Percentiles rank a stretch among this genome's conserved stretches.
Conservation (phyloP, 148 eudicot species). For the Gaultheria prostrata region DNA sequence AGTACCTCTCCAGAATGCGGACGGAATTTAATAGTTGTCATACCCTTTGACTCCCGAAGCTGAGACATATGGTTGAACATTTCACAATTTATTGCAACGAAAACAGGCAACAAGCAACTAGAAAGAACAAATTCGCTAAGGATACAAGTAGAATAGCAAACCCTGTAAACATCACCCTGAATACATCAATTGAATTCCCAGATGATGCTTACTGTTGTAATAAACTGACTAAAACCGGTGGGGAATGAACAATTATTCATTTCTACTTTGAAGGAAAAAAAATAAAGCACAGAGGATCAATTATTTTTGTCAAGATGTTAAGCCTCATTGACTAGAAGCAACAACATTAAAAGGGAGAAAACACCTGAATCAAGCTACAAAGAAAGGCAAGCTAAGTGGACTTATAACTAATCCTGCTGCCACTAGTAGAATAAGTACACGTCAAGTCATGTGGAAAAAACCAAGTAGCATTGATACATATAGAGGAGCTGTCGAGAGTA, state of each 20-base stretch:
- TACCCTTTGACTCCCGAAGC: conserved; percentile 98
- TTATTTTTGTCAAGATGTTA: not conserved
- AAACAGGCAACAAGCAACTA: not conserved
- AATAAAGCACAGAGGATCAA: not conserved
- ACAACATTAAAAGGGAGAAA: not conserved
- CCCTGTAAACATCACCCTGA: not conserved
- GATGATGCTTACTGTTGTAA: not conserved
- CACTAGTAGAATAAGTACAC: not conserved
- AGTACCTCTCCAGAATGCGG: conserved; percentile 98
- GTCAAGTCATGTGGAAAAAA: not conserved
- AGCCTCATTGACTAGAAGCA: not conserved
- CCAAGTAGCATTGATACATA: not conserved
- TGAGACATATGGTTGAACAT: conserved; percentile 38
- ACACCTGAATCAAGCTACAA: not conserved
- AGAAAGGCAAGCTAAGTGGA: not conserved
- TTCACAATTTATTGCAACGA: conserved; percentile 11
- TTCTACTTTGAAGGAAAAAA: not conserved
- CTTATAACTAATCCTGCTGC: not conserved
- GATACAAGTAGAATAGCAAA: not conserved
- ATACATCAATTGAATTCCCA: not conserved
- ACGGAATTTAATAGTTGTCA: conserved; percentile 91
- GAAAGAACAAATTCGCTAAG: not conserved
- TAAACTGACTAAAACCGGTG: not conserved
- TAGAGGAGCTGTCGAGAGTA: not conserved
- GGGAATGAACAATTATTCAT: not conserved